A percentile compares a stretch with the other conserved stretches of the same genome.
phyloP scores from a whole-genome alignment of 169 alveolate genomes.

The Cryptosporidium meleagridis region DNA sequence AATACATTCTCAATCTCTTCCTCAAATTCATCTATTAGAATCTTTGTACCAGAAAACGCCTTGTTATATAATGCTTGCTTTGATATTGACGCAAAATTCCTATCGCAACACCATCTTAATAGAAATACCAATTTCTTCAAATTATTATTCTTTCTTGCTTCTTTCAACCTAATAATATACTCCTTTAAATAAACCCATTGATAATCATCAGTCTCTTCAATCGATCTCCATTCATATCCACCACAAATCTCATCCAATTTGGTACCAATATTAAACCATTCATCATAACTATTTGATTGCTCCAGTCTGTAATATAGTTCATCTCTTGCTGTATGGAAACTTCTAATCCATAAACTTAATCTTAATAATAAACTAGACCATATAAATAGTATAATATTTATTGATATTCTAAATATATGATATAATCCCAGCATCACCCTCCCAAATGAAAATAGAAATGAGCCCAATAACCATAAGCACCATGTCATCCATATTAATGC shows the following conservation, averaged over 20 bases:
- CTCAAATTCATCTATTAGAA: constrained; percentile 62
- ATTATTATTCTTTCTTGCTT: constrained; percentile 46
- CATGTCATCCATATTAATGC: constrained; percentile 68
- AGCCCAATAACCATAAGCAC: constrained; percentile 53
- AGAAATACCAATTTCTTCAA: constrained; percentile 40
- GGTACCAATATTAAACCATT: constrained; percentile 67
- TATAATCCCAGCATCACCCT: constrained; percentile 67
- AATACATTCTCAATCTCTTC: constrained; percentile 41
- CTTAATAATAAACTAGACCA: constrained; percentile 56
- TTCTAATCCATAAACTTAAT: constrained; percentile 43
- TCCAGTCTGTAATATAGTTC: constrained; percentile 51
- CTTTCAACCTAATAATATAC: constrained; percentile 24
- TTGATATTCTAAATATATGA: constrained; percentile 54
- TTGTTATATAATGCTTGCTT: constrained; percentile 42
- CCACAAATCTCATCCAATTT: constrained; percentile 64
- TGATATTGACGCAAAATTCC: constrained; percentile 74
- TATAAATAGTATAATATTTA: constrained; percentile 31
- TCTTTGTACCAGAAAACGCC: constrained; percentile 71
- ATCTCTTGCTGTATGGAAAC: constrained; percentile 47
- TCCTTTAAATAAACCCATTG: constrained; percentile 59
- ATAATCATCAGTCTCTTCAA: constrained; percentile 71
- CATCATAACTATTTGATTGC: constrained; percentile 64
- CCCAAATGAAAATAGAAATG: constrained; percentile 62
- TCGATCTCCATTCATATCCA: constrained; percentile 61
- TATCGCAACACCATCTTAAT: constrained; percentile 59